Percentiles rank a stretch among this genome's conserved stretches.
phyloP scores from a whole-genome alignment of 2,329 filamentous ascomycete species.

The Chaetomium sp. region DNA sequence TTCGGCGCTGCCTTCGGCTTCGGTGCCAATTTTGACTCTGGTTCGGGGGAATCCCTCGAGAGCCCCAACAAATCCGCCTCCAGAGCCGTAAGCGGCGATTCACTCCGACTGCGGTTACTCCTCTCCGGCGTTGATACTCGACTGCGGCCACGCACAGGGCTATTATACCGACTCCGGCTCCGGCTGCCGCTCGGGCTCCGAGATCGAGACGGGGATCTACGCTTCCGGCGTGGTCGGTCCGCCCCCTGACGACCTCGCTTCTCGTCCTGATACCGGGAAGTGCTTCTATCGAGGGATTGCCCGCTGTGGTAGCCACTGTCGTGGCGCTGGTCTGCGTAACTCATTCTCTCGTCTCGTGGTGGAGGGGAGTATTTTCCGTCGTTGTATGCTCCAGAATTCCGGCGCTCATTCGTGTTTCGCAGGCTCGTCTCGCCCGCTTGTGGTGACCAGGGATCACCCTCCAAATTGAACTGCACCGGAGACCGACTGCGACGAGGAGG shows the following conservation, averaged over 20 bases:
- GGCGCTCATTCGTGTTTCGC: slow-evolving; percentile 4
- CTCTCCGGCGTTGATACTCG: background rate
- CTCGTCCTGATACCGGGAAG: slow-evolving; percentile 9
- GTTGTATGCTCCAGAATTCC: background rate
- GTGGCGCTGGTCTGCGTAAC: slow-evolving; percentile 17
- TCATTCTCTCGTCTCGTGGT: slow-evolving; percentile 14
- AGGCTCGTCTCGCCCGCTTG: slow-evolving; percentile 19
- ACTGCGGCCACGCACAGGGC: slow-evolving; percentile 9
- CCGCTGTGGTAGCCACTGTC: slow-evolving; percentile 28
- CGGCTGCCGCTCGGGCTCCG: slow-evolving; percentile 8
- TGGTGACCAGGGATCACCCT: slow-evolving; percentile 21
- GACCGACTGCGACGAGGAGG: slow-evolving; percentile 11
- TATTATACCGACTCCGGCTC: slow-evolving; percentile 5
- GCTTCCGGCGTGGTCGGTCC: slow-evolving; percentile 8
- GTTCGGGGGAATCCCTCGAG: slow-evolving; percentile 8
- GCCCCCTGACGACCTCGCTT: slow-evolving; percentile 7
- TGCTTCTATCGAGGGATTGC: slow-evolving; percentile 19
- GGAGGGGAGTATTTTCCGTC: slow-evolving; percentile 6
- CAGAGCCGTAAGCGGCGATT: slow-evolving; percentile 18
- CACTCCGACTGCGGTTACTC: slow-evolving; percentile 15
- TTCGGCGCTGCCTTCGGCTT: slow-evolving; percentile 17
- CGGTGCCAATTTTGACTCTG: slow-evolving; percentile 1
- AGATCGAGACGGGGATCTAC: slow-evolving; percentile 15
- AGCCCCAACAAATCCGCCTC: slow-evolving; percentile 21
- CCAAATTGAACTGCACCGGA: slow-evolving; percentile 5